Base-by-base conservation (phyloP, 2,329 filamentous ascomycete genomes). In the Curvularia sp. region DNA sequence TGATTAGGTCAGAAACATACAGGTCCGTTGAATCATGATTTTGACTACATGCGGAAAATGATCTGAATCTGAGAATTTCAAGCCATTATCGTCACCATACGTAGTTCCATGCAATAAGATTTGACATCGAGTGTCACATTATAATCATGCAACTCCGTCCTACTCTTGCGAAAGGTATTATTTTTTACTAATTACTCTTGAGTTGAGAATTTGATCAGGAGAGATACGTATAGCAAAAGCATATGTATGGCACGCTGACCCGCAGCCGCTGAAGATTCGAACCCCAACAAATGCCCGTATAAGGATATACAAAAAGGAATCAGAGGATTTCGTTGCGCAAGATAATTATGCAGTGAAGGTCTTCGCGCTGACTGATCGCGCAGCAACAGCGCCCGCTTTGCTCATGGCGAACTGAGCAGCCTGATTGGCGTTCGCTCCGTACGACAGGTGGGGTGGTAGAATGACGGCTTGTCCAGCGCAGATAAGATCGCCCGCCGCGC, bases 401-500 rank as follows among this genome's bases (percentile, higher is more conserved):
- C 51, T 57, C 46, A 65, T 61, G 10, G 74, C 73, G 53, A 78
- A 77, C 8, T 64, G 51, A 9, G 75, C 75, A 1, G 74, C 75
- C 41, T 68, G 61, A 20, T 56, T 48, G 7, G 74, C 75, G 62
- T 77, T 68, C 15, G 57, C 35, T 12, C 66, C 66, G 55, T 78
- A 78, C 2, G 69, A 75, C 57, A 77, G 50, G 66, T 78, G 76
- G 26, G 75, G 72, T 44, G 66, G 50, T 28, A 76, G 58, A 8
- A 78, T 62, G 13, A 75, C 24, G 35, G 61, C 52, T 39, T 72
- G 64, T 5, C 73, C 72, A 1, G 67, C 63, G 49, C 75, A 78
- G 39, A 77, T 78, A 42, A 71, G 57, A 54, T 78, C 76, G 12
- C 71, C 71, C 3, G 57, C 62, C 28, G 76, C 73, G 49, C 75